These are phyloP conservation scores for Calonectria multiphialidica DNA, from an alignment of 2,329 filamentous ascomycete genomes.

Conservation along the genomic window DNA sequence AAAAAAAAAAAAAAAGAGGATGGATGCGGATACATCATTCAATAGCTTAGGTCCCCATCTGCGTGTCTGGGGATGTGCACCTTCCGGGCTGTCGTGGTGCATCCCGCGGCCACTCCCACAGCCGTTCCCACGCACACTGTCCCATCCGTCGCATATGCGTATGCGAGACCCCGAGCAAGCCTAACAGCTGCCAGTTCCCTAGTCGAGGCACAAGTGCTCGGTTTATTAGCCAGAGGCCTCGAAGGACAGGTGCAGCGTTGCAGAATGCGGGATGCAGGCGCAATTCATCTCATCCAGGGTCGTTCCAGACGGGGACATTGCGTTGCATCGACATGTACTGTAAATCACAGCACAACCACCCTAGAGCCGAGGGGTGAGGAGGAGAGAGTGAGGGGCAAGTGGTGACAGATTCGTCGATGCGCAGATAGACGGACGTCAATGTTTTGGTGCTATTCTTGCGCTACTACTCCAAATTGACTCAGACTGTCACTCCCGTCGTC, in stretches of 20 bases:
- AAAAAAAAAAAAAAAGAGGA: too few relatives aligned
- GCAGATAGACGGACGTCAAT: neutral
- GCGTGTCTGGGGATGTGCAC: conserved; percentile 21
- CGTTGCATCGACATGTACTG: neutral
- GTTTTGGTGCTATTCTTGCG: conserved; percentile 5
- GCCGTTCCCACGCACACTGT: conserved; percentile 25
- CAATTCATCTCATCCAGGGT: conserved; percentile 4
- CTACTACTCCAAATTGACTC: conserved; percentile 18
- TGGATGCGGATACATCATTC: neutral
- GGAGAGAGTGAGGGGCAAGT: conserved; percentile 9
- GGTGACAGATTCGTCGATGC: conserved; percentile 6
- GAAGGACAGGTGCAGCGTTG: conserved; percentile 18
- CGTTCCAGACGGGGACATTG: neutral
- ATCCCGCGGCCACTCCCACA: conserved; percentile 31
- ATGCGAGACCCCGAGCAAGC: conserved; percentile 39
- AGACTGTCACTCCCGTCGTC: neutral
- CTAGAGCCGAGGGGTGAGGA: neutral
- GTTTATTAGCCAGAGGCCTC: conserved; percentile 10
- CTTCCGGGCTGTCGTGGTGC: conserved; percentile 25
- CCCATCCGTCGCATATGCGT: conserved; percentile 36
- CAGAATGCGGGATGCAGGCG: conserved; percentile 17
- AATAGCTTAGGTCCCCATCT: neutral
- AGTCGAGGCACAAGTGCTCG: conserved; percentile 6
- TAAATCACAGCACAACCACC: conserved; percentile 8
- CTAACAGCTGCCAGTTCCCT: conserved; percentile 21